These are phyloP conservation scores for Diphasiastrum complanatum DNA, from an alignment of 83 land plant genomes.

Conservation along the genomic window DNA sequence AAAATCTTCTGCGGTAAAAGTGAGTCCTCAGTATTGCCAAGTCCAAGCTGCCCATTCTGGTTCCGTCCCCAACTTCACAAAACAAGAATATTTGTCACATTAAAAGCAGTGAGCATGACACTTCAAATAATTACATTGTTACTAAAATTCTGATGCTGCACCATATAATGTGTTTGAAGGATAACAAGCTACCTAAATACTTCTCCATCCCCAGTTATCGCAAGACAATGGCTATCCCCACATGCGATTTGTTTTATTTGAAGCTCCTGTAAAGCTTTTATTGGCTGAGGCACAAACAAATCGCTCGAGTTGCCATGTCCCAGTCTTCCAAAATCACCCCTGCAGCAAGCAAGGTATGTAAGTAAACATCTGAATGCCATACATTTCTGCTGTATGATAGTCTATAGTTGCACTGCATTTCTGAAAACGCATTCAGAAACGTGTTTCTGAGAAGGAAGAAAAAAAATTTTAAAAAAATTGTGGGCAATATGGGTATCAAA, in stretches of 20 bases:
- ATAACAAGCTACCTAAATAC: slow-evolving; percentile 62
- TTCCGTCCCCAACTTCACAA: slow-evolving; percentile 85
- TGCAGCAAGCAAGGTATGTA: slow-evolving; percentile 23
- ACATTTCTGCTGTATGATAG: too few relatives aligned
- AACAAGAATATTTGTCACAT: too few relatives aligned
- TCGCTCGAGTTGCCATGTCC: slow-evolving; percentile 98
- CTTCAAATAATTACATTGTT: too few relatives aligned
- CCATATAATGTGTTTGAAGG: neutral
- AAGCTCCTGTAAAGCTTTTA: slow-evolving; percentile 65
- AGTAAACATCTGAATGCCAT: too few relatives aligned
- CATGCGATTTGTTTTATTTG: slow-evolving; percentile 91
- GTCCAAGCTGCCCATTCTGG: slow-evolving; percentile 98
- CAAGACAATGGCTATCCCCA: slow-evolving; percentile 97
- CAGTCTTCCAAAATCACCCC: slow-evolving; percentile 98
- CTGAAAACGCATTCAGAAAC: too few relatives aligned
- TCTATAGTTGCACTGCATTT: too few relatives aligned
- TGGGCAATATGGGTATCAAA: too few relatives aligned
- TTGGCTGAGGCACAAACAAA: slow-evolving; percentile 77
- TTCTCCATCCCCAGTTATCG: slow-evolving; percentile 67
- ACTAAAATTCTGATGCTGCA: neutral
- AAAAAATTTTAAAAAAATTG: too few relatives aligned
- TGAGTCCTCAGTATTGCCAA: slow-evolving; percentile 79
- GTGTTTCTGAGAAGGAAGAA: too few relatives aligned
- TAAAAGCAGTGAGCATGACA: too few relatives aligned
- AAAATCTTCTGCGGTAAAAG: slow-evolving; percentile 67